Evolutionary conservation across 2,329 filamentous ascomycete genomes (phyloP).

Genomic region (Trichoderma pleuroti): DNA sequence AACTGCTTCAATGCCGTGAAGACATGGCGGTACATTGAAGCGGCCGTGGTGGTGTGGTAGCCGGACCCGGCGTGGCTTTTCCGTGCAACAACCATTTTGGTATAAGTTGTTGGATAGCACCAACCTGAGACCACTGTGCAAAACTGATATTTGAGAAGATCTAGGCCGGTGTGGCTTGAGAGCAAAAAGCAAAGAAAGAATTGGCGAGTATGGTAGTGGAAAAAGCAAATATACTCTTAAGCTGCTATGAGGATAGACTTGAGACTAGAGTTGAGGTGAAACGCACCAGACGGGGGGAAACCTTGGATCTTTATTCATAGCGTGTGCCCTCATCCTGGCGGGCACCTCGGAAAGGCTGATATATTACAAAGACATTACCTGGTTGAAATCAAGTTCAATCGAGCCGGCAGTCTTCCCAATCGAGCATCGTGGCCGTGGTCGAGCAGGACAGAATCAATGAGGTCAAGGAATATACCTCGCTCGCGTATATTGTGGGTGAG

Average conservation of each 20-base stretch:
- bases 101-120: neutral
- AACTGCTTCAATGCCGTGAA: neutral
- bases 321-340: neutral
- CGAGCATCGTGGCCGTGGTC: neutral
- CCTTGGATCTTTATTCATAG: neutral
- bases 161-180: neutral
- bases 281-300: constrained; percentile 4
- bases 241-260: constrained; percentile 1
- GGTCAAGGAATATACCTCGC: neutral
- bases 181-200: neutral
- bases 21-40: neutral
- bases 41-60: neutral
- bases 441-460: neutral
- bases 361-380: neutral
- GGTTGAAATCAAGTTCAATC: neutral
- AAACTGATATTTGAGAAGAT: neutral
- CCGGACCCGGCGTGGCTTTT: neutral
- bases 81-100: constrained; percentile 3
- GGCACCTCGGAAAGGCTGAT: neutral
- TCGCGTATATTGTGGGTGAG: neutral
- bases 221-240: neutral
- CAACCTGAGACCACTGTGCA: neutral
- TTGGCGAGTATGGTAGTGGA: neutral
- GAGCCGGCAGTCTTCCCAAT: neutral
- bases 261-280: neutral